Evolutionary conservation across 495 filamentous ascomycete genomes (phyloP).

Genomic region (Aspergillus carlsbadensis): DNA sequence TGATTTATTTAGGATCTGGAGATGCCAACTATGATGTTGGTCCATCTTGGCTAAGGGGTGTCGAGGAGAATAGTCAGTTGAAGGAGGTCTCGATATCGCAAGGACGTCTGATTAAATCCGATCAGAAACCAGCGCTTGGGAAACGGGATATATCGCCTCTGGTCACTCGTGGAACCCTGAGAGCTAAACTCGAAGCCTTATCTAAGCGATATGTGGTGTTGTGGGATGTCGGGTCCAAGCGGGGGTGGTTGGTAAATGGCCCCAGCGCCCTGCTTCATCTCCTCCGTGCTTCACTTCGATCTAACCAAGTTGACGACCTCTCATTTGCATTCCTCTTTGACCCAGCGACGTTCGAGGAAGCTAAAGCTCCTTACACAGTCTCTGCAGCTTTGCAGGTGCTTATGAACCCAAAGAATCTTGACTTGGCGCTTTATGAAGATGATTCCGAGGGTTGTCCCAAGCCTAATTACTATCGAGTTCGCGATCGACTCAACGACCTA

Average conservation of each 20-base stretch:
- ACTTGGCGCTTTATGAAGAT: no score
- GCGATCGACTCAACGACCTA: conserved; percentile 22
- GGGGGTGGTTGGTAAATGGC: conserved; percentile 41
- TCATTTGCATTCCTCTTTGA: conserved; percentile 17
- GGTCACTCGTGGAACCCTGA: neutral
- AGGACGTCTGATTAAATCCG: no score
- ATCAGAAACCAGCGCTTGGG: no score
- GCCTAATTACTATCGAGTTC: conserved; percentile 15
- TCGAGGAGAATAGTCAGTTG: no score
- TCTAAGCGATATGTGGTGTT: conserved; percentile 28
- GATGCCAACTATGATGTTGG: no score
- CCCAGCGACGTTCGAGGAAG: conserved; percentile 1
- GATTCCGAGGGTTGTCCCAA: no score
- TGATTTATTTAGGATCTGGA: no score
- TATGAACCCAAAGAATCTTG: conserved; percentile 20
- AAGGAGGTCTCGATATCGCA: no score
- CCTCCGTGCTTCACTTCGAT: conserved; percentile 29
- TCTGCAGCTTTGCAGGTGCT: conserved; percentile 9
- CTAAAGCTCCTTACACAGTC: neutral
- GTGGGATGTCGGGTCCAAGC: conserved; percentile 33
- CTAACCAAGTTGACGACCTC: conserved; percentile 10
- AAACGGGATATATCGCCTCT: no score
- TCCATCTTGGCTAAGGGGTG: no score
- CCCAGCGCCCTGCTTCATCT: conserved; percentile 38
- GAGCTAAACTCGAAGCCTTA: conserved; percentile 22